Evolutionary conservation across 2,329 filamentous ascomycete genomes (phyloP).

Genomic region (Claviceps lovelessii): DNA sequence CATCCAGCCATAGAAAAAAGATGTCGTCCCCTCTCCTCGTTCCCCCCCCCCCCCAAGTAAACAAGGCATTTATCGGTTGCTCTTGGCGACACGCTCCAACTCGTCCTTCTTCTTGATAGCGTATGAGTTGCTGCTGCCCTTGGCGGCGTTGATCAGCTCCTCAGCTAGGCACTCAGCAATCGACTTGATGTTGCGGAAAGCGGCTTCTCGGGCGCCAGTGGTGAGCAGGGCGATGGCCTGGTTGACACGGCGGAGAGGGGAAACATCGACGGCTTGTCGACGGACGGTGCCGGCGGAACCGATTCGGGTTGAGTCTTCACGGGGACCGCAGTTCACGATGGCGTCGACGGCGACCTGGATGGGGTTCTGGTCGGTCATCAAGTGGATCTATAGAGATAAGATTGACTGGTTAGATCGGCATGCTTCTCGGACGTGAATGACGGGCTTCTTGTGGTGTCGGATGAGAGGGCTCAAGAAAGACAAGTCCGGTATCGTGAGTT

Average conservation of each 20-base stretch:
- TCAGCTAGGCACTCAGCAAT: conserved; percentile 99
- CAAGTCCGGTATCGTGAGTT: neutral
- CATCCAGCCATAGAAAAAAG: neutral
- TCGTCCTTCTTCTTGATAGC: conserved; percentile 99
- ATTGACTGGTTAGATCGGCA: conserved; percentile 14
- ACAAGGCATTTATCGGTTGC: conserved; percentile 78
- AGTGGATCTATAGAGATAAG: conserved; percentile 60
- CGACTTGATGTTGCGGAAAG: conserved; percentile 99
- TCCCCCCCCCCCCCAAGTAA: neutral
- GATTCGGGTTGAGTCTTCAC: conserved; percentile 99
- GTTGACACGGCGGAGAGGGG: conserved; percentile 98
- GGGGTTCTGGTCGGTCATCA: conserved; percentile 99
- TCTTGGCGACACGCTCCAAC: conserved; percentile 99
- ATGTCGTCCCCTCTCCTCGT: neutral
- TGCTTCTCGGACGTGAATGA: neutral
- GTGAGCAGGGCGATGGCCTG: conserved; percentile 98
- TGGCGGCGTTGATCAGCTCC: conserved; percentile 99
- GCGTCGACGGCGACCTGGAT: conserved; percentile 99
- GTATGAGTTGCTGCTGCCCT: conserved; percentile 99
- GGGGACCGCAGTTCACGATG: conserved; percentile 99
- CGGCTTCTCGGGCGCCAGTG: conserved; percentile 94
- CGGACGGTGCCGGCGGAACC: conserved; percentile 98
- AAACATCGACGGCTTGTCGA: conserved; percentile 99
- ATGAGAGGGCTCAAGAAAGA: neutral
- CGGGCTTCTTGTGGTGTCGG: neutral